Conservation (phyloP, 805 yeast species). For the Ogataea neopini region DNA sequence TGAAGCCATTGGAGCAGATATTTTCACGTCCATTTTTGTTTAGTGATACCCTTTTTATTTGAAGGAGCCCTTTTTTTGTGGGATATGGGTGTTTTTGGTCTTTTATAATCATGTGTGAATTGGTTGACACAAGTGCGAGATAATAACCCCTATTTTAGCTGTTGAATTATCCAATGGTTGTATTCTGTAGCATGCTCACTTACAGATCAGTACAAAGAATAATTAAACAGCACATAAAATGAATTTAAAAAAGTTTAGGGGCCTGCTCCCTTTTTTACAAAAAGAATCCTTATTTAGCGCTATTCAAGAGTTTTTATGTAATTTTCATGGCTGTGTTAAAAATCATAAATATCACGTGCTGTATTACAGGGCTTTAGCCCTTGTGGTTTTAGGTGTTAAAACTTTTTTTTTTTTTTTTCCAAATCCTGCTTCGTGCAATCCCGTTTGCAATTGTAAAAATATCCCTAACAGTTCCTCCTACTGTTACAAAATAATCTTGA, state of each 20-base stretch:
- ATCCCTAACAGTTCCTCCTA: background rate
- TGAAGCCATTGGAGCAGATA: background rate
- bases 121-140: background rate
- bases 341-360: conserved; percentile 12
- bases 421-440: background rate
- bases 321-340: background rate
- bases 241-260: background rate
- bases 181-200: background rate
- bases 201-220: conserved; percentile 1
- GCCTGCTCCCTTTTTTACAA: background rate
- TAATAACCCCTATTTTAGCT: background rate
- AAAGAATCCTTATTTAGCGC: background rate
- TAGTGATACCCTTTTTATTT: background rate
- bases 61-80: background rate
- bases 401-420: conserved; percentile 3
- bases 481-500: background rate
- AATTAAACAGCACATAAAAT: conserved; percentile 2
- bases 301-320: background rate
- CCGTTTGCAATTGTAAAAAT: conserved; percentile 1
- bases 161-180: background rate
- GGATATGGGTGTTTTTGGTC: background rate
- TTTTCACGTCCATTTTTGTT: background rate
- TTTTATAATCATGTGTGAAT: conserved; percentile 3
- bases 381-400: background rate
- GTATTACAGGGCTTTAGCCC: conserved; percentile 5